Conservation (phyloP, 345 rosid genomes). For the Hibiscus trionum region DNA sequence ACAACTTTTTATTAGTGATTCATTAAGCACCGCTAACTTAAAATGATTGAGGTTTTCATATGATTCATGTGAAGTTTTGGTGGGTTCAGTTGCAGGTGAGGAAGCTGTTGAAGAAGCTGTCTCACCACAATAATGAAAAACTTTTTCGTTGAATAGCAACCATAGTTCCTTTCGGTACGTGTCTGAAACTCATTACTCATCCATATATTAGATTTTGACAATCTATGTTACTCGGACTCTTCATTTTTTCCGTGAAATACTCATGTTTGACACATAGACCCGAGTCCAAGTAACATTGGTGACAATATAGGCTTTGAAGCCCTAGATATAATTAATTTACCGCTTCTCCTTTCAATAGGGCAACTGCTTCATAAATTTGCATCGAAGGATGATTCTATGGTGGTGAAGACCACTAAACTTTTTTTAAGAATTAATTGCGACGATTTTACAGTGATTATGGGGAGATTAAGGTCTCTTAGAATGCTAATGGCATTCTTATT, state of each 20-base stretch:
- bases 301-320: slow-evolving; percentile 18
- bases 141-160: slow-evolving; percentile 38
- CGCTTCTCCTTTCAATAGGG: slow-evolving; percentile 53
- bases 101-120: slow-evolving; percentile 69
- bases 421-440: slow-evolving; percentile 26
- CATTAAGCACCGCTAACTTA: slow-evolving; percentile 10
- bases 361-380: slow-evolving; percentile 38
- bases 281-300: not conserved
- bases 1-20: slow-evolving; percentile 4
- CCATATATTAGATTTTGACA: slow-evolving; percentile 8
- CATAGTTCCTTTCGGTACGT: slow-evolving; percentile 47
- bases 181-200: slow-evolving; percentile 16
- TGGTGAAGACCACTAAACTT: slow-evolving; percentile 23
- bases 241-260: no score
- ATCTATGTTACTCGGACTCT: no score
- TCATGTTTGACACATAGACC: no score
- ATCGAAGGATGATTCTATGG: slow-evolving; percentile 25
- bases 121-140: slow-evolving; percentile 41
- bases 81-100: slow-evolving; percentile 73
- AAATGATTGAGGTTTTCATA: slow-evolving; percentile 15
- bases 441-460: slow-evolving; percentile 7
- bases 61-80: slow-evolving; percentile 38
- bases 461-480: slow-evolving; percentile 8
- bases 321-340: slow-evolving; percentile 25
- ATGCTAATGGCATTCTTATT: slow-evolving; percentile 3